Base-by-base conservation (phyloP, 2,329 filamentous ascomycete genomes). In the Trichoderma citrinoviride region DNA sequence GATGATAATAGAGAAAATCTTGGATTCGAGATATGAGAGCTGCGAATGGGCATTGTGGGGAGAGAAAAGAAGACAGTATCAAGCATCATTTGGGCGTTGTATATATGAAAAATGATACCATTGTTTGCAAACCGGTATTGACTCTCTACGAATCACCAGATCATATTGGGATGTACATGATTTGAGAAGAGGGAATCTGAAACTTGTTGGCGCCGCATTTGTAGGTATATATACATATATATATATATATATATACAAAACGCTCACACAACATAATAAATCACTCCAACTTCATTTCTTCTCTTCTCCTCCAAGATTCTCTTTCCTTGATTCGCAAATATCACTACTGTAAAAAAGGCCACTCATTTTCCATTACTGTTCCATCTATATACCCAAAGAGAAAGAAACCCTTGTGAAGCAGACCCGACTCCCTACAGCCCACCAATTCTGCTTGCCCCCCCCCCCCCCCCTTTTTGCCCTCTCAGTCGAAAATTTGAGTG, bases 1-100 rank as follows among this genome's bases (percentile, higher is more conserved):
- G 87, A 89, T 66, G 86, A 89, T 67, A 81, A 87, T 68, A 80
- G 87, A 60, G 82, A 85, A 62, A 77, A 73, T 0, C 87, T 89
- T 71, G 87, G 87, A 12, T 89, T 84, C 52, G 75, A 77, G 60
- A 46, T 37, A 43, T 54, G 40, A 62, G 33, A 62, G 33, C 33
- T 37, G 33, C 4, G 19, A 25, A 41, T 17, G 37, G 12, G 58
- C 25, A 37, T 53, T 12, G 44, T 19, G 23, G 57, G 7, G 21
- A 19, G 7, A 52, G 33, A n/a, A 33, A 25, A 37, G 33, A 3
- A 37, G 10, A 5, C 27, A 37, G 7, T 14, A 14, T 14, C 29
- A 25, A 25, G 62, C 54, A 65, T 52, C n/a, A 65, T 40, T 40
- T 37, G 25, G 47, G 58, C 47, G 47, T 61, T 53, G 29, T 53